Conservation (phyloP, 2,329 filamentous ascomycete species). For the Fusarium buharicum region DNA sequence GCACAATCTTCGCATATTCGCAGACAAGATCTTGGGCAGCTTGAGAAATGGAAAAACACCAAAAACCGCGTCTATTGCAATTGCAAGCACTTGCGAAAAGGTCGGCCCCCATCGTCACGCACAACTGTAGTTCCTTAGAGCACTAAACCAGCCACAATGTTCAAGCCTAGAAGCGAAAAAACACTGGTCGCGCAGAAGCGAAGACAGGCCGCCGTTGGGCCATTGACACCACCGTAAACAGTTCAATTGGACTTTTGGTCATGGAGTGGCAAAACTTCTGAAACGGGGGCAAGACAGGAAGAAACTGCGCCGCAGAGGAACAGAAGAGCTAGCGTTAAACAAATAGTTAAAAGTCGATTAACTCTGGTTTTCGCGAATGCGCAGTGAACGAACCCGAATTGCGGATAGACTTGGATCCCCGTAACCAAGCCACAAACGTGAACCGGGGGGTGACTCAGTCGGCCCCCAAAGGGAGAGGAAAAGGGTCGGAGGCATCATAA, state of each 20-base stretch:
- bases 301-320: constrained; percentile 10
- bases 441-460: constrained; percentile 6
- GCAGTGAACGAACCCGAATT: neutral
- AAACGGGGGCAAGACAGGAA: neutral
- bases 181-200: constrained; percentile 5
- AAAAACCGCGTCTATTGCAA: constrained; percentile 5
- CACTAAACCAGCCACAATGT: constrained; percentile 5
- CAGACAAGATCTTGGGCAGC: constrained; percentile 16
- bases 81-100: constrained; percentile 1
- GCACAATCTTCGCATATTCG: constrained; percentile 2
- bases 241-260: constrained; percentile 23
- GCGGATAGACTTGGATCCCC: neutral
- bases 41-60: constrained; percentile 33
- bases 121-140: neutral
- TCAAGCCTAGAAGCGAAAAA: neutral
- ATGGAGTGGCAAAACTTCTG: constrained; percentile 5
- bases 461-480: constrained; percentile 12
- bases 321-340: neutral
- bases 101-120: constrained; percentile 27
- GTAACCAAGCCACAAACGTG: constrained; percentile 24
- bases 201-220: constrained; percentile 2
- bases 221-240: constrained; percentile 20
- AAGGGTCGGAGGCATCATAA: neutral
- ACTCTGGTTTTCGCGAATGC: constrained; percentile 15
- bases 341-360: constrained; percentile 16